These are phyloP conservation scores for Monascus ruber DNA, from an alignment of 2,329 filamentous ascomycete species.

Conservation along the genomic window DNA sequence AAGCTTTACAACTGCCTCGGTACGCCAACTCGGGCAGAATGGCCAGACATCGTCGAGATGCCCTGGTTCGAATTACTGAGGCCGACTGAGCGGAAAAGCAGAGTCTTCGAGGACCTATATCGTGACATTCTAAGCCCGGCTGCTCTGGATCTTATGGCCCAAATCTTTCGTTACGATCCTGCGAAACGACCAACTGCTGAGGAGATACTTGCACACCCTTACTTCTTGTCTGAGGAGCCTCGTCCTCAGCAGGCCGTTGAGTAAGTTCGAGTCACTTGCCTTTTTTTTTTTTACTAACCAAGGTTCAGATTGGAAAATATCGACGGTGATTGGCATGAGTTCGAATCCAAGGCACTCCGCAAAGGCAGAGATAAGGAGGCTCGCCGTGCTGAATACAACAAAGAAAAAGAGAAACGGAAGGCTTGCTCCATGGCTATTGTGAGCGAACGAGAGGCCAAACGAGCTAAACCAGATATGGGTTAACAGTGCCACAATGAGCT, in stretches of 20 bases:
- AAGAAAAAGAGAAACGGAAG: constrained; percentile 41
- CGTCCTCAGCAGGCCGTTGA: constrained; percentile 65
- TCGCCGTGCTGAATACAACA: constrained; percentile 34
- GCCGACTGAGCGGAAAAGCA: constrained; percentile 60
- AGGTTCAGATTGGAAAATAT: constrained; percentile 56
- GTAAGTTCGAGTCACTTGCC: constrained; percentile 42
- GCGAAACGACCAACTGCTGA: constrained; percentile 69
- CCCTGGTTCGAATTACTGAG: constrained; percentile 92
- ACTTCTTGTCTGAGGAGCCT: constrained; percentile 78
- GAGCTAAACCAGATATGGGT: constrained; percentile 18
- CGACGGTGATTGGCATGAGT: constrained; percentile 96
- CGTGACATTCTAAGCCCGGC: constrained; percentile 62
- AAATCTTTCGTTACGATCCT: constrained; percentile 87
- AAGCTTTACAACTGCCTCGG: constrained; percentile 92
- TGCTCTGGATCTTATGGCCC: constrained; percentile 68
- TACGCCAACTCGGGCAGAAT: constrained; percentile 71
- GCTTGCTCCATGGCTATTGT: constrained; percentile 21
- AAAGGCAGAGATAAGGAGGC: constrained; percentile 66
- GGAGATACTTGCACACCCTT: constrained; percentile 73
- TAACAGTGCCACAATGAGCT: too few species aligned
- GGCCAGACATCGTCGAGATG: constrained; percentile 86
- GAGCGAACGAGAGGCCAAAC: constrained; percentile 32
- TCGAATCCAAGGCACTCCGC: constrained; percentile 87
- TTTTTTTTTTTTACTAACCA: constrained; percentile 2
- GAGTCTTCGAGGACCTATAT: constrained; percentile 74